A percentile compares a stretch with the other conserved stretches of the same genome.
phyloP scores from a whole-genome alignment of 176 grass and related monocot species.

The Avena atlantica region DNA sequence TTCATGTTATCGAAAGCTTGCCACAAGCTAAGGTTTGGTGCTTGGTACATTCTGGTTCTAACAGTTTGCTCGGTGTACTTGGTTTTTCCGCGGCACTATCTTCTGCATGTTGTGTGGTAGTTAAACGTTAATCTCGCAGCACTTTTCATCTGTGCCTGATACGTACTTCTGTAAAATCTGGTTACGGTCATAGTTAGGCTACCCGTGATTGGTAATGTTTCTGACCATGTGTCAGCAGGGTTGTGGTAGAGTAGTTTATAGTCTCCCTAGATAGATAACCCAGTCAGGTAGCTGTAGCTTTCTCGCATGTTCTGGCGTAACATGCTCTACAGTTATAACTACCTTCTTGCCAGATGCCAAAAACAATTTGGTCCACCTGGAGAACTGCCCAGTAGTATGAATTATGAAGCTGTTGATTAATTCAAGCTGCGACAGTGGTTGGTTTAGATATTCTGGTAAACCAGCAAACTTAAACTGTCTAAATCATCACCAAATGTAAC shows the following conservation, averaged over 20 bases:
- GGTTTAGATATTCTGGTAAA: too few species aligned
- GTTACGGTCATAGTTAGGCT: neutral
- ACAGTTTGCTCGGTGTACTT: neutral
- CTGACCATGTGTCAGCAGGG: neutral
- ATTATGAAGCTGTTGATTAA: neutral
- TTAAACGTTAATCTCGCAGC: neutral
- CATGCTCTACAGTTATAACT: neutral
- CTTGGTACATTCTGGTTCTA: conserved; percentile 22
- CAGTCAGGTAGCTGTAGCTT: too few species aligned
- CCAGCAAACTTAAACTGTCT: too few species aligned
- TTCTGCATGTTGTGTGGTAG: neutral
- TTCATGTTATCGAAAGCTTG: conserved; percentile 19
- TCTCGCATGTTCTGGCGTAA: neutral
- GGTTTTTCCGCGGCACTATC: neutral
- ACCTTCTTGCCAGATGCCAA: neutral
- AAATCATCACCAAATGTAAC: too few species aligned
- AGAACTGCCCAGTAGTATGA: neutral
- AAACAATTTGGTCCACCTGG: neutral
- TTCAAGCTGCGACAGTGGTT: neutral
- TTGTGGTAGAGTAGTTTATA: neutral
- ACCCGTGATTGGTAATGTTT: neutral
- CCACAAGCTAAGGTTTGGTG: conserved; percentile 8
- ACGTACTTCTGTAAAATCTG: neutral
- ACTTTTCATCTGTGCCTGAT: neutral
- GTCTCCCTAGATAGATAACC: neutral